Conservation (phyloP, 768 basidiomycete species). For the Peribolospora kevripleyi region DNA sequence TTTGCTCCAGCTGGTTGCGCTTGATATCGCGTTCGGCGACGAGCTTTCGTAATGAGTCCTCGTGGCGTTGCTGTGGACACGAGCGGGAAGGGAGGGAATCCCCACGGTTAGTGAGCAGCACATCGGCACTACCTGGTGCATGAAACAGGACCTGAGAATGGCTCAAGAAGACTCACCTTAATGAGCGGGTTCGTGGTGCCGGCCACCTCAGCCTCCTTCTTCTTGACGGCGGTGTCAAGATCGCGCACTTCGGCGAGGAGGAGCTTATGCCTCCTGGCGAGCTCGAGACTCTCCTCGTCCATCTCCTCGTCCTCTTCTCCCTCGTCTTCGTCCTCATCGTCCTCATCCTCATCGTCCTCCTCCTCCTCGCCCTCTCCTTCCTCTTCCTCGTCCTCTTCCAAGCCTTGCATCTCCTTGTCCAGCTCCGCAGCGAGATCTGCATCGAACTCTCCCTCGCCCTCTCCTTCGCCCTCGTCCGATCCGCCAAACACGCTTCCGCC, state of each 20-base stretch:
- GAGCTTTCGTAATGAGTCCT: conserved; percentile 72
- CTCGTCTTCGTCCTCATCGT: background rate
- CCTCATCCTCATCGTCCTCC: background rate
- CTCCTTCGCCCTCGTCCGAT: background rate
- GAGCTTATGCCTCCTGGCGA: conserved; percentile 32
- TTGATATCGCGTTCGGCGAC: conserved; percentile 69
- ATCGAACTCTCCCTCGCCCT: background rate
- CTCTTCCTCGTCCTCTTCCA: background rate
- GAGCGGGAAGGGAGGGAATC: background rate
- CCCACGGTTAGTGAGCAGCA: background rate
- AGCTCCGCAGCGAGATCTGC: background rate
- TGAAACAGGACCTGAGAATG: background rate
- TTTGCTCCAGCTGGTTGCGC: background rate
- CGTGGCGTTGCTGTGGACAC: conserved; percentile 52
- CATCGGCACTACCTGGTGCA: background rate
- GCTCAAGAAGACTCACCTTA: conserved; percentile 28
- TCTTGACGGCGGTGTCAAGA: conserved; percentile 60
- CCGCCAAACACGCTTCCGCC: too few relatives aligned
- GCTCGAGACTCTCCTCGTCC: background rate
- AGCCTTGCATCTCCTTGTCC: background rate
- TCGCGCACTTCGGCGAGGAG: conserved; percentile 74
- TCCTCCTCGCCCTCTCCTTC: background rate
- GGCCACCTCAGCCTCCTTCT: conserved; percentile 60
- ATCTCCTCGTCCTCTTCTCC: background rate
- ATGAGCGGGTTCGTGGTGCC: conserved; percentile 69